phyloP scores from a whole-genome alignment of 2,329 filamentous ascomycete species.

The Beauveria scarabaeidicola region DNA sequence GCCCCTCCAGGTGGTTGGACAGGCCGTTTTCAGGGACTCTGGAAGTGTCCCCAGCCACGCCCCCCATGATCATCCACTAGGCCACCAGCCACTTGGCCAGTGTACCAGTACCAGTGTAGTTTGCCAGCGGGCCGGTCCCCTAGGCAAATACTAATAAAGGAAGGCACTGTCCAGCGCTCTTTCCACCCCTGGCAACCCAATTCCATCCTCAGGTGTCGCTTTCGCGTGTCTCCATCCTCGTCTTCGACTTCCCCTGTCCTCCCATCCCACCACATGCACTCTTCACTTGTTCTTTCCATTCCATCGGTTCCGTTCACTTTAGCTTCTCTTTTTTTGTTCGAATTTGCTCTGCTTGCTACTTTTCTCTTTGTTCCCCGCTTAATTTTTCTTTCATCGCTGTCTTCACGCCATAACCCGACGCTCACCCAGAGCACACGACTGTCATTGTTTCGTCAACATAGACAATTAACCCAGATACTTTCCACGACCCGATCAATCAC shows the following conservation, averaged over 20 bases:
- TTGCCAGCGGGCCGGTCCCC: too few species aligned
- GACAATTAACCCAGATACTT: background rate
- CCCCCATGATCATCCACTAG: background rate
- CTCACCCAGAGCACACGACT: background rate
- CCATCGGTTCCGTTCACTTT: background rate
- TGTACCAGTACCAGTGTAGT: background rate
- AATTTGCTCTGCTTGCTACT: background rate
- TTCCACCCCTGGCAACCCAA: background rate
- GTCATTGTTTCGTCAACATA: background rate
- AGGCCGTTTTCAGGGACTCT: background rate
- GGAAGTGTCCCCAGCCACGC: background rate
- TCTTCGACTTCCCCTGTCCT: background rate
- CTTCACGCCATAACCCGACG: background rate
- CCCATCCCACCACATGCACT: slow-evolving; percentile 5
- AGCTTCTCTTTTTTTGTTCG: slow-evolving; percentile 2
- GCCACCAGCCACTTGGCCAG: background rate
- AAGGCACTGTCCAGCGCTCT: background rate
- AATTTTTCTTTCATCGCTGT: background rate
- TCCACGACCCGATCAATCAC: background rate
- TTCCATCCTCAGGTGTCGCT: background rate
- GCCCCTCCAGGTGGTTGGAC: background rate
- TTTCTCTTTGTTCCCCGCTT: background rate
- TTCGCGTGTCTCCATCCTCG: background rate
- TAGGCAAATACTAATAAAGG: too few species aligned
- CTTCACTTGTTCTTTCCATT: slow-evolving; percentile 4